Evolutionary conservation across 129 eudicot genomes (phyloP).

Genomic region (Smallanthus sonchifolius): DNA sequence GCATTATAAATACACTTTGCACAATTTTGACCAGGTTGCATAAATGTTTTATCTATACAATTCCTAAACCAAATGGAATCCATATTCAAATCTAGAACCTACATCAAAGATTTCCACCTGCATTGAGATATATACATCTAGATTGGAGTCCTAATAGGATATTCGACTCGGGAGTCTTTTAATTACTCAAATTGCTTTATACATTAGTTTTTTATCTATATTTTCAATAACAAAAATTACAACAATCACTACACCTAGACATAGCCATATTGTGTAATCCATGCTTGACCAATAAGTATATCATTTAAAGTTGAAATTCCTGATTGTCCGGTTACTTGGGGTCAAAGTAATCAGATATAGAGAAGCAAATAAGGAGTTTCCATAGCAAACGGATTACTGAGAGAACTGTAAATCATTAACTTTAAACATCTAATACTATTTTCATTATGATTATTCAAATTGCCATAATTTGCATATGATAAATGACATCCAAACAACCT

Average conservation of each 20-base stretch:
- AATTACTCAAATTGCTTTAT: too few relatives aligned
- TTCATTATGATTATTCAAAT: background rate
- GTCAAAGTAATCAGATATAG: background rate
- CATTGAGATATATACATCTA: too few relatives aligned
- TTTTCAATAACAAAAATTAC: too few relatives aligned
- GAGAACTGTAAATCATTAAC: background rate
- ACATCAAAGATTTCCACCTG: too few relatives aligned
- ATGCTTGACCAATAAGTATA: too few relatives aligned
- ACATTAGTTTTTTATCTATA: too few relatives aligned
- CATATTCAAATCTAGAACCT: too few relatives aligned
- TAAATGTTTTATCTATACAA: background rate
- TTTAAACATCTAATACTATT: background rate
- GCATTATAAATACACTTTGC: background rate
- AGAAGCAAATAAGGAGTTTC: background rate
- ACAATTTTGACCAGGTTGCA: background rate
- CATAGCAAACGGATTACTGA: background rate
- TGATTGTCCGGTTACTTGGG: background rate
- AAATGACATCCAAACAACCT: constrained; percentile 11
- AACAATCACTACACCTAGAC: too few relatives aligned
- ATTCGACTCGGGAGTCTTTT: too few relatives aligned
- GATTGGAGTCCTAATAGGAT: too few relatives aligned
- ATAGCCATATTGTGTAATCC: too few relatives aligned
- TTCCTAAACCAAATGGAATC: background rate
- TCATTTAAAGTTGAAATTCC: background rate
- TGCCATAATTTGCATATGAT: background rate